Percentiles rank a stretch among this genome's conserved stretches.
Conservation (phyloP, 1,284 basidiomycete genomes). For the Fomes fomentarius region DNA sequence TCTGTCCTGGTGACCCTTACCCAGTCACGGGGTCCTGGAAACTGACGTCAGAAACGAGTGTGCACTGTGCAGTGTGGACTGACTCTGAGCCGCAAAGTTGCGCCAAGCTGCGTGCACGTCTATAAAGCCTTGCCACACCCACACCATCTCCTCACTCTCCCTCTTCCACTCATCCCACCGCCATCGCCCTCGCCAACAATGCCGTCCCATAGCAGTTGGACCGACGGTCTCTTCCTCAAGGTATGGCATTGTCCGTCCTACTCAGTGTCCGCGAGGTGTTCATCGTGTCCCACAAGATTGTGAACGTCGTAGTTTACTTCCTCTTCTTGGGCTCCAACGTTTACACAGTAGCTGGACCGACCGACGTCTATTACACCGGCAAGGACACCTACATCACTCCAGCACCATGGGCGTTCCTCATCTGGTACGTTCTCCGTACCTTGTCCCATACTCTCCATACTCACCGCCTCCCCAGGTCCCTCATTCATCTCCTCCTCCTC, state of each 20-base stretch:
- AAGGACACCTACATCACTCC: conserved; percentile 92
- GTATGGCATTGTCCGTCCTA: conserved; percentile 36
- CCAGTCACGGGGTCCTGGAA: conserved; percentile 1
- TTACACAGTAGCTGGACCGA: conserved; percentile 79
- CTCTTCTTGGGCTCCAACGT: conserved; percentile 88
- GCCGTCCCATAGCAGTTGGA: conserved; percentile 51
- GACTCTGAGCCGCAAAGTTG: not conserved
- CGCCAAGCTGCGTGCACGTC: conserved; percentile 5
- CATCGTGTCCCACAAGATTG: conserved; percentile 46
- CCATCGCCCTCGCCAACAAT: conserved; percentile 10
- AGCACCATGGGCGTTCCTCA: conserved; percentile 84
- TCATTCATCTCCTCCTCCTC: conserved; percentile 87
- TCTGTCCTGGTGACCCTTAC: no score
- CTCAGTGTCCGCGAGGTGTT: no score
- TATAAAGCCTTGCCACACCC: conserved; percentile 19
- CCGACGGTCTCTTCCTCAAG: conserved; percentile 81
- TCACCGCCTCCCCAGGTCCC: conserved; percentile 49
- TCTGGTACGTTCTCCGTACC: conserved; percentile 56
- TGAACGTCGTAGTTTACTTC: conserved; percentile 80
- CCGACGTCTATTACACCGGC: conserved; percentile 66
- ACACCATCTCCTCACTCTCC: conserved; percentile 10
- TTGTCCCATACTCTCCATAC: conserved; percentile 24
- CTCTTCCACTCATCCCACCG: conserved; percentile 2
- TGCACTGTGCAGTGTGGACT: not conserved
- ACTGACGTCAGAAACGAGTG: conserved; percentile 18